Base-by-base conservation (phyloP, 768 basidiomycete species). In the Phanerochaete carnosa region DNA sequence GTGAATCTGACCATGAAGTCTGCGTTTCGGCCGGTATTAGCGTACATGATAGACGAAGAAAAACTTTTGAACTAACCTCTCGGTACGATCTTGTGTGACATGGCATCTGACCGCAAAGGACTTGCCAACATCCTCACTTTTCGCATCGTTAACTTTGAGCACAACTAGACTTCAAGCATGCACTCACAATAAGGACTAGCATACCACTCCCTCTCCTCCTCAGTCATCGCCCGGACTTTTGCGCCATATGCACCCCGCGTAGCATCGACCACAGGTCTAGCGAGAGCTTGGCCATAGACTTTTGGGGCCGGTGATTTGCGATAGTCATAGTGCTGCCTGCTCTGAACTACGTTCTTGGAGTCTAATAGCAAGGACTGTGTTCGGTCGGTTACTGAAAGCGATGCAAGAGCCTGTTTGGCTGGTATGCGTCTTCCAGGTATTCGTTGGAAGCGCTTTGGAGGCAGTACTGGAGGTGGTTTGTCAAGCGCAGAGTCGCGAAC, bases 171-270 rank as follows among this genome's bases (percentile, higher is more conserved):
- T 28, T 43, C 39, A 12, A 12, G 35, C 26, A 35, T 28, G 57
- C 39, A 75, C 75, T 62, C 74, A 92, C 90, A 77, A 72, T 92
- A 94, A 57, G 91, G 90, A 69, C 83, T 90, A 12, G 88, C 80
- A 83, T 83, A 88, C 83, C 86, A 90, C 28, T 71, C 70, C 64
- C 81, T 76, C 74, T 92, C 90, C 65, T 83, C 75, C 45, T 68
- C 65, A 0, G 82, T 79, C 90, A 92, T 92, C 59, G 76, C 77
- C 32, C 87, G 77, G 13, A 79, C 5, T n/a, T 47, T 32, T 26
- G 45, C 45, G 55, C 19, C 29, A n/a, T 32, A 33, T 47, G 47
- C 45, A 23, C 51, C 59, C 2, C 54, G 33, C 7, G 28, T 37
- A 3, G 22, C 19, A 16, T 55, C 54, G 33, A 39, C 19, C n/a